These are phyloP conservation scores for Digitaria exilis DNA, from an alignment of 202 grass and related monocot species.

Conservation along the genomic window DNA sequence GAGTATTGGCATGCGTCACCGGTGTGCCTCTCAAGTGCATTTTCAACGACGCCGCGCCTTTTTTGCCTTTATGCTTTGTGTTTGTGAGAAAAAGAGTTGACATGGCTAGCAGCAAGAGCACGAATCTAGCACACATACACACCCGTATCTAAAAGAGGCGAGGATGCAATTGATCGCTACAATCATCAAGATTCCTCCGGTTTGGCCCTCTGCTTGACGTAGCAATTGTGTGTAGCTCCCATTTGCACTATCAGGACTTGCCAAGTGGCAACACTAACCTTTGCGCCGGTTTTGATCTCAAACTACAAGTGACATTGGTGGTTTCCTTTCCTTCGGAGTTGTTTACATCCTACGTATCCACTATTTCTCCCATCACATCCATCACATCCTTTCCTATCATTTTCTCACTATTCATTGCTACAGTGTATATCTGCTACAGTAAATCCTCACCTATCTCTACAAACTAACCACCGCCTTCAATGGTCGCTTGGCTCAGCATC, in stretches of 20 bases:
- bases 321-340: not conserved
- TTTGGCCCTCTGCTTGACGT: not conserved
- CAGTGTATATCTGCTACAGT: too few relatives aligned
- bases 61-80: conserved; percentile 6
- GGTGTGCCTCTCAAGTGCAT: not conserved
- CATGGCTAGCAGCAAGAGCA: not conserved
- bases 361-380: too few relatives aligned
- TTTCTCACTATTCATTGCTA: too few relatives aligned
- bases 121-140: not conserved
- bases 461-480: too few relatives aligned
- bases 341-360: too few relatives aligned
- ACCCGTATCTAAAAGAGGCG: not conserved
- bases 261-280: not conserved
- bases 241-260: not conserved
- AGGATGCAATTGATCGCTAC: conserved; percentile 13
- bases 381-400: too few relatives aligned
- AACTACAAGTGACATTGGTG: not conserved
- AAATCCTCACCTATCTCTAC: too few relatives aligned
- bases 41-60: not conserved
- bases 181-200: conserved; percentile 51
- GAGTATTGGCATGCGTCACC: not conserved
- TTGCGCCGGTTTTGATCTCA: not conserved
- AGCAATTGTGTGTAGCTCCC: not conserved
- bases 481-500: not conserved
- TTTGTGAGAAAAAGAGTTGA: not conserved